Base-by-base conservation (phyloP, 805 yeast genomes). In the Candida dajiaensis region DNA sequence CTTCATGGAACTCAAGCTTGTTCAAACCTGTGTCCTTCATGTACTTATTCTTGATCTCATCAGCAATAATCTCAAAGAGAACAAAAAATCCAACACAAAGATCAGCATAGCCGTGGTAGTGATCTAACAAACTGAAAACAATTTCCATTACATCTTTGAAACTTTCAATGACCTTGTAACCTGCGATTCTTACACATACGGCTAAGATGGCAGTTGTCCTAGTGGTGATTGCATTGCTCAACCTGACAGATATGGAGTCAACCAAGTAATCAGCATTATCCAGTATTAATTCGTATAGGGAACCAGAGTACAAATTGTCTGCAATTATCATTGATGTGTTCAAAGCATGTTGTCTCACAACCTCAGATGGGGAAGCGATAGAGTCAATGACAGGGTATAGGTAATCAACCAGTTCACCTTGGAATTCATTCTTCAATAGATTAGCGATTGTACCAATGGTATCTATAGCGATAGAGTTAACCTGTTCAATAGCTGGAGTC, bases 211-310 rank as follows among this genome's bases (percentile, higher is more conserved):
- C 80, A 4, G 89, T 75, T 10, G 89, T 73, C 2, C 96, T 92
- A 2, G 89, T 77, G 6, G 92, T 74, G 46, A 82, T 72, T 6
- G 89, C 80, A 3, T 85, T 77, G 23, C 88, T 79, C 44, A 94
- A 67, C 50, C 76, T 77, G 25, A 80, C 64, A 3, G 95, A 83
- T n/a, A 89, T 68, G 0, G 89, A 68, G 59, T 94, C 97, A 15
- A 89, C 68, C 18, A 92, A 64, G 58, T 90, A 90, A 56, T 92
- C 97, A 47, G 81, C 73, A 60, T 89, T 92, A 22, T 78, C 80
- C 33, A 73, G 56, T 2, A 94, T 70, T 48, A 92, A 59, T 3
- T 64, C 63, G 29, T 68, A 68, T 2, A 90, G 63, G 0, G 88
- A 78, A 0, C 83, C 83, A 29, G 68, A 56, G 49, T 82, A 84